Evolutionary conservation across 345 rosid genomes (phyloP).

Genomic region (Lumnitzera littorea): DNA sequence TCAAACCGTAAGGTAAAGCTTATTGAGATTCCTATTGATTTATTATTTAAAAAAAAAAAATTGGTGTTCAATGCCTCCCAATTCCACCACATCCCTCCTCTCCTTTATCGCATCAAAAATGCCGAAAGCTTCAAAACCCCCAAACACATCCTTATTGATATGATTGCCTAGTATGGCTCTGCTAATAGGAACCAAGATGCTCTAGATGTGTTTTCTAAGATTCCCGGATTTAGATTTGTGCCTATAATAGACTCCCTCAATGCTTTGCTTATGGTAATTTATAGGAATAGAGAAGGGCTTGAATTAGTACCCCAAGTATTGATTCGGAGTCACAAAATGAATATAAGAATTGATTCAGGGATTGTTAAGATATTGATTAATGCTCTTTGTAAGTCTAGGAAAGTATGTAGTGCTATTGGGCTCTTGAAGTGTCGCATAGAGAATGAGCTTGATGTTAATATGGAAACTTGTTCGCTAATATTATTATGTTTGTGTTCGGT

Average conservation of each 20-base stretch:
- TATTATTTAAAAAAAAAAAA: no score
- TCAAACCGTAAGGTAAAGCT: no score
- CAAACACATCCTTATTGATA: conserved; percentile 35
- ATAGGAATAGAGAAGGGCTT: conserved; percentile 28
- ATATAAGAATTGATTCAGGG: conserved; percentile 56
- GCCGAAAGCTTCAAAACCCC: conserved; percentile 52
- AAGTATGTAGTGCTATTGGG: conserved; percentile 46
- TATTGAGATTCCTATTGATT: no score
- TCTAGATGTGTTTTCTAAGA: conserved; percentile 36
- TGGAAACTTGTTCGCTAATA: conserved; percentile 31
- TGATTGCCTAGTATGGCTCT: conserved; percentile 37
- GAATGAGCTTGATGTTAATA: conserved; percentile 35
- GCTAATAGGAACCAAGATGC: conserved; percentile 34
- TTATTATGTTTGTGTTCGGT: conserved; percentile 37
- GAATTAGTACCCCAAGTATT: conserved; percentile 47
- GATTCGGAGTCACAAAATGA: conserved; percentile 38
- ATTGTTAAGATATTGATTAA: conserved; percentile 34
- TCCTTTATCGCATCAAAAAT: conserved; percentile 44
- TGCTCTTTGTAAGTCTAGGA: conserved; percentile 55
- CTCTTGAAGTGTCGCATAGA: conserved; percentile 33
- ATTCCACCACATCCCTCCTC: conserved; percentile 32
- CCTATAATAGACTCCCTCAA: conserved; percentile 63
- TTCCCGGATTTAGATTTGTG: conserved; percentile 62
- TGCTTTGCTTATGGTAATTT: conserved; percentile 52
- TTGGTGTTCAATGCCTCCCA: conserved; percentile 33